Conservation (phyloP, 2,329 filamentous ascomycete species). For the Trichophyton mentagrophytes region DNA sequence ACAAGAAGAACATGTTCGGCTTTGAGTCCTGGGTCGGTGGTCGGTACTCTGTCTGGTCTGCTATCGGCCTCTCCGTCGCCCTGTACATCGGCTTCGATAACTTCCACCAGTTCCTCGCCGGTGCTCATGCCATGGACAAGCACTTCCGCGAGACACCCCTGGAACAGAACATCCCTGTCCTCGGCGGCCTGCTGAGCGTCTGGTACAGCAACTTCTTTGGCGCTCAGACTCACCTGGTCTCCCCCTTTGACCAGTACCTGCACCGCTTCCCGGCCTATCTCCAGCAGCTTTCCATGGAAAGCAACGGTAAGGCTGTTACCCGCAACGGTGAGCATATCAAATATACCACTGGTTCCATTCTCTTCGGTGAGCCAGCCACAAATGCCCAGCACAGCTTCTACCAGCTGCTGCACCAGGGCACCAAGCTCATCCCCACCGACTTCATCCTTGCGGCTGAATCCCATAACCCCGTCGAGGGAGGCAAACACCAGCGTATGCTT, state of each 20-base stretch:
- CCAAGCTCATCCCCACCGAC: conserved; percentile 95
- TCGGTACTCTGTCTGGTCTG: conserved; percentile 97
- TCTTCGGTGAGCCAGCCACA: conserved; percentile 96
- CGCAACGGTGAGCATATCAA: conserved; percentile 78
- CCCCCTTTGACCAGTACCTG: conserved; percentile 97
- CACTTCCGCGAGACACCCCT: conserved; percentile 88
- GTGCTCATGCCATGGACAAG: conserved; percentile 95
- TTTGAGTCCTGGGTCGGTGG: conserved; percentile 98
- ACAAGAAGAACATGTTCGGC: conserved; percentile 98
- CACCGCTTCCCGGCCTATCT: conserved; percentile 98
- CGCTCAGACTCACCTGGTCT: conserved; percentile 92
- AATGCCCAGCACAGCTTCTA: conserved; percentile 99
- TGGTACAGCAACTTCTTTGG: conserved; percentile 99
- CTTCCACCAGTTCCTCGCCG: conserved; percentile 90
- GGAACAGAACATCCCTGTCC: conserved; percentile 84
- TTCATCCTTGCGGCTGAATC: conserved; percentile 95
- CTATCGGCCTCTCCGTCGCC: conserved; percentile 87
- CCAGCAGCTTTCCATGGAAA: conserved; percentile 98
- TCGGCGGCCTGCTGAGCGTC: conserved; percentile 86
- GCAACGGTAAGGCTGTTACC: conserved; percentile 94
- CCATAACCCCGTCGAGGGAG: conserved; percentile 86
- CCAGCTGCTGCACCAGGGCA: conserved; percentile 97
- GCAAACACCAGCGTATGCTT: conserved; percentile 71
- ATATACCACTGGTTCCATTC: conserved; percentile 90
- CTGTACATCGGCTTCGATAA: conserved; percentile 96